Conservation (phyloP, 2,329 filamentous ascomycete genomes). For the Fusarium tanahbumbuense region DNA sequence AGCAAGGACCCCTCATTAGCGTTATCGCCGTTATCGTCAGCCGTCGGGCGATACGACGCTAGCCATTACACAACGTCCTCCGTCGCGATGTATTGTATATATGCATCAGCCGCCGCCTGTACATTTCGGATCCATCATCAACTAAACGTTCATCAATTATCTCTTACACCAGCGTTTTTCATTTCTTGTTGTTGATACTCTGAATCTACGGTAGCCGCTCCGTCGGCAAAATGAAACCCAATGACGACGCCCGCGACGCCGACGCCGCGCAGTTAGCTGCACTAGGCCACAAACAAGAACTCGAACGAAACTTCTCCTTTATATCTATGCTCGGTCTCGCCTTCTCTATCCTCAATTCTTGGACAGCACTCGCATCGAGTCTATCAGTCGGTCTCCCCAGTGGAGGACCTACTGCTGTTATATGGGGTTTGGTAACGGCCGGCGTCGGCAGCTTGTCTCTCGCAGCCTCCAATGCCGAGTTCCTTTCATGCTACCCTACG, state of each 20-base stretch:
- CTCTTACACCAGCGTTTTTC: no score
- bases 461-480: conserved; percentile 76
- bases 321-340: conserved; percentile 57
- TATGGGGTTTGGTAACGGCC: conserved; percentile 67
- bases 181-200: not conserved
- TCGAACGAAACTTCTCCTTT: not conserved
- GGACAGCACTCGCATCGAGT: conserved; percentile 60
- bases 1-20: not conserved
- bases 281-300: not conserved
- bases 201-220: not conserved
- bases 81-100: not conserved
- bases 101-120: not conserved
- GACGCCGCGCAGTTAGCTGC: not conserved
- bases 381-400: conserved; percentile 67
- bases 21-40: not conserved
- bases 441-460: conserved; percentile 56
- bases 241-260: not conserved
- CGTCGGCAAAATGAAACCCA: not conserved
- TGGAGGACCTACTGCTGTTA: conserved; percentile 70
- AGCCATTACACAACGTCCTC: not conserved
- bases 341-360: conserved; percentile 61
- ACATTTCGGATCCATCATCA: not conserved
- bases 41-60: not conserved
- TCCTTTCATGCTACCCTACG: conserved; percentile 70
- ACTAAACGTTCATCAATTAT: not conserved